These are phyloP conservation scores for Arctostaphylos glauca DNA, from an alignment of 148 eudicot species.

Conservation along the genomic window DNA sequence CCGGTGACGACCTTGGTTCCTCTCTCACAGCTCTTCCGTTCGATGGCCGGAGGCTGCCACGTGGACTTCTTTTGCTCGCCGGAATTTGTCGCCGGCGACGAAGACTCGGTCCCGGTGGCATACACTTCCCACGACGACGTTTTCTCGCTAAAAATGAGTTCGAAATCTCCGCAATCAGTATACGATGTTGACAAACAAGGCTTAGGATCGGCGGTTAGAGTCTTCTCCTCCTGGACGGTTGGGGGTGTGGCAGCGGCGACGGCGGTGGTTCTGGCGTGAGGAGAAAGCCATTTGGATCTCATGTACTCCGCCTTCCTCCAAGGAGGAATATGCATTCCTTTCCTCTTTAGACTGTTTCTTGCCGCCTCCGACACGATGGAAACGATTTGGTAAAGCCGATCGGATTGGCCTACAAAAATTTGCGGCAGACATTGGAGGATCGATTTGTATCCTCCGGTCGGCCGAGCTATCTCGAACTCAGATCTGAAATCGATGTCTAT, in stretches of 20 bases:
- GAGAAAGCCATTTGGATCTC: constrained; percentile 58
- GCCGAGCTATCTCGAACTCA: constrained; percentile 58
- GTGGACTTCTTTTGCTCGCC: constrained; percentile 21
- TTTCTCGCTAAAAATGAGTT: constrained; percentile 30
- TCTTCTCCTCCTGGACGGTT: constrained; percentile 5
- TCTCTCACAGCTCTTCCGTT: constrained; percentile 45
- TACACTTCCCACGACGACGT: neutral
- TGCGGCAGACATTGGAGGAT: constrained; percentile 48
- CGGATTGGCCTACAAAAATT: constrained; percentile 53
- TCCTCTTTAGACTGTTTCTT: constrained; percentile 49
- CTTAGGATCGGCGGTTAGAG: neutral
- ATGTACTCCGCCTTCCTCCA: constrained; percentile 62
- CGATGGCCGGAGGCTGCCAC: constrained; percentile 59
- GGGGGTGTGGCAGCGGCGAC: neutral
- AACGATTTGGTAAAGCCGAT: constrained; percentile 44
- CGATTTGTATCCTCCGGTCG: constrained; percentile 43
- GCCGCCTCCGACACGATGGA: constrained; percentile 46
- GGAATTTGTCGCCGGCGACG: neutral
- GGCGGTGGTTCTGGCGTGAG: constrained; percentile 29
- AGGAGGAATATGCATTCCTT: constrained; percentile 61
- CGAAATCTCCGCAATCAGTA: constrained; percentile 28
- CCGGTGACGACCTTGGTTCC: constrained; percentile 55
- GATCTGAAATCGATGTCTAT: constrained; percentile 63
- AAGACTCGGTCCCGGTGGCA: neutral
- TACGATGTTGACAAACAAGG: neutral